These are phyloP conservation scores for Aureobasidium sp. DNA, from an alignment of 2,329 filamentous ascomycete genomes.

Conservation along the genomic window DNA sequence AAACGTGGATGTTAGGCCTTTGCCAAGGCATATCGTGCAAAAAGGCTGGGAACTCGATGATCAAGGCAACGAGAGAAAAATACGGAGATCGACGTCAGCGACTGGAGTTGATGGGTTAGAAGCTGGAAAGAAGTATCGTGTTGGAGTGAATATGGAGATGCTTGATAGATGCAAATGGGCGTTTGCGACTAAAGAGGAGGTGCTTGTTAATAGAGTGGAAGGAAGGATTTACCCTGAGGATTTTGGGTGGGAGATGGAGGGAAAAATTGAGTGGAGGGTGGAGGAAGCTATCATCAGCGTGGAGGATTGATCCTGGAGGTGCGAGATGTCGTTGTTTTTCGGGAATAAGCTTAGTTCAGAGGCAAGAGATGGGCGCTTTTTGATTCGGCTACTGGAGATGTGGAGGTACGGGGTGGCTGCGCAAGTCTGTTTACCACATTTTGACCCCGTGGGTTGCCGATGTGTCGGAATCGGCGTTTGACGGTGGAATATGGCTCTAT, in stretches of 20 bases:
- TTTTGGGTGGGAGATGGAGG: background rate
- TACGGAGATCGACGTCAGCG: background rate
- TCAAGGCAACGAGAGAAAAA: background rate
- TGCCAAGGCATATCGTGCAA: background rate
- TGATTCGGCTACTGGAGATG: background rate
- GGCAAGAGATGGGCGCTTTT: no score
- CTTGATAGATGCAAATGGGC: background rate
- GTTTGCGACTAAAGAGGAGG: background rate
- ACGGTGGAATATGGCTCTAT: background rate
- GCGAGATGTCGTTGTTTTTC: background rate
- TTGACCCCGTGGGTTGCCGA: background rate
- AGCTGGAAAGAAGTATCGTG: background rate
- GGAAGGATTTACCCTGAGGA: background rate
- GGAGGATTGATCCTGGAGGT: background rate
- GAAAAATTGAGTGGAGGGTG: background rate
- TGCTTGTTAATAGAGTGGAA: background rate
- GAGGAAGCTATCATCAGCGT: background rate
- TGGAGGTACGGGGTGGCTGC: background rate
- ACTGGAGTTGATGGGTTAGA: conserved; percentile 6
- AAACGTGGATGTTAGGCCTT: background rate
- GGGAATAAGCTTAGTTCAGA: background rate
- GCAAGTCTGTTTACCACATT: background rate
- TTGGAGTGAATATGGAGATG: background rate
- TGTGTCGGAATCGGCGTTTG: background rate
- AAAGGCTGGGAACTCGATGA: background rate